Evolutionary conservation across 164 flowering plant species (phyloP).

Genomic region (Tetracentron sinense): DNA sequence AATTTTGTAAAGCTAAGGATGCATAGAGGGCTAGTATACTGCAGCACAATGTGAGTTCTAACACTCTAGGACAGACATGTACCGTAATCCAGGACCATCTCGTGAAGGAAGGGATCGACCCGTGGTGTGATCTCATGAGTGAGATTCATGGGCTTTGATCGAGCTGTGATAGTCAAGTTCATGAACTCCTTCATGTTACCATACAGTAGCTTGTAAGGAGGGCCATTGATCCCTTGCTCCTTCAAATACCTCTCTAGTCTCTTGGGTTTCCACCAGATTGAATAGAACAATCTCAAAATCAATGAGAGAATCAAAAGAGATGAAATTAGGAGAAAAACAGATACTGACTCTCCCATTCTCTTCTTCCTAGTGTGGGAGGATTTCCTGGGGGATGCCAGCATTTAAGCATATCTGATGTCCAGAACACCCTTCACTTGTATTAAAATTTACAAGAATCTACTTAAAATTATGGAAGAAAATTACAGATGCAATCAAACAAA

Average conservation of each 20-base stretch:
- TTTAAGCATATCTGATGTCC: too few relatives aligned
- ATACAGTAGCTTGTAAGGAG: conserved; percentile 8
- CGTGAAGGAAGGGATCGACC: not conserved
- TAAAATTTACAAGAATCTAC: too few relatives aligned
- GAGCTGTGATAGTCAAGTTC: not conserved
- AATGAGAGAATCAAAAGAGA: not conserved
- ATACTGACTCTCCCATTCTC: not conserved
- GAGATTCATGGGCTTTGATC: conserved; percentile 4
- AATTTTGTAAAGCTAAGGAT: too few relatives aligned
- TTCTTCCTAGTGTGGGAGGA: too few relatives aligned
- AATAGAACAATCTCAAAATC: not conserved
- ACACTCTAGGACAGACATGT: too few relatives aligned
- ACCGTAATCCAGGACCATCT: not conserved
- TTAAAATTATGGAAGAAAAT: too few relatives aligned
- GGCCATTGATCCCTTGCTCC: conserved; percentile 16
- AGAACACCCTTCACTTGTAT: too few relatives aligned
- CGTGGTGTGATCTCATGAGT: conserved; percentile 2
- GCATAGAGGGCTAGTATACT: too few relatives aligned
- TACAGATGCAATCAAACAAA: too few relatives aligned
- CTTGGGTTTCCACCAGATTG: conserved; percentile 8
- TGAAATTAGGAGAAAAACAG: not conserved
- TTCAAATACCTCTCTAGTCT: not conserved
- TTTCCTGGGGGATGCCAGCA: too few relatives aligned
- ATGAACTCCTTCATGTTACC: conserved; percentile 1
- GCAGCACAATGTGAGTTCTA: too few relatives aligned